Conservation (phyloP, 108 stramenopile genomes). For the Schizochytrium sp. region DNA sequence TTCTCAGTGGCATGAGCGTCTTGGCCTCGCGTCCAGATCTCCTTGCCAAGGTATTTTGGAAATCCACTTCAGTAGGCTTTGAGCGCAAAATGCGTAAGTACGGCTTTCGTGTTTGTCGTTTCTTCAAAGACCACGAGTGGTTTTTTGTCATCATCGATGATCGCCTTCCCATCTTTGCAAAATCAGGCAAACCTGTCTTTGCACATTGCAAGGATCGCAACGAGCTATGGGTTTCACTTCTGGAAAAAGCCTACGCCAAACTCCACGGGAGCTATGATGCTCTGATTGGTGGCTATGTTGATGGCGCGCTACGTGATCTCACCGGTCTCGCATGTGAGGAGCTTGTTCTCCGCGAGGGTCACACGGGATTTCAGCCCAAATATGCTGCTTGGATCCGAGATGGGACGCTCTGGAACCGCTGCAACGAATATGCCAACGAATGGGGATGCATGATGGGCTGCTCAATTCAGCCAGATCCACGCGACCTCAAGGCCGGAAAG, state of each 20-base stretch:
- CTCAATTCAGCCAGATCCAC: constrained; percentile 15
- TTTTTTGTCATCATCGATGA: constrained; percentile 31
- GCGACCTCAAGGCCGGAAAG: neutral
- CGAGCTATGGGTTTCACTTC: constrained; percentile 40
- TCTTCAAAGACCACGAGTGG: constrained; percentile 37
- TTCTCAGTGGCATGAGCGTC: constrained; percentile 6
- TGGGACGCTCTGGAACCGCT: neutral
- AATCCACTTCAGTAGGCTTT: neutral
- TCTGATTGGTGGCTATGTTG: constrained; percentile 23
- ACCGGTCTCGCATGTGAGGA: constrained; percentile 26
- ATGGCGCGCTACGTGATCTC: constrained; percentile 34
- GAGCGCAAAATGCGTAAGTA: constrained; percentile 29
- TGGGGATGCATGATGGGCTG: constrained; percentile 27
- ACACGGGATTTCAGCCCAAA: neutral
- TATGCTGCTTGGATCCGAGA: neutral
- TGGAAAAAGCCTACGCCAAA: constrained; percentile 45
- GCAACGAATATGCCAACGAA: neutral
- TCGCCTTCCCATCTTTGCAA: constrained; percentile 18
- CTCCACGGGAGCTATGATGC: constrained; percentile 23
- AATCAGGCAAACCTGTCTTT: neutral
- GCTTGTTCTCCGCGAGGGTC: neutral
- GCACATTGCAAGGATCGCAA: neutral
- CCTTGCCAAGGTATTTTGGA: constrained; percentile 9
- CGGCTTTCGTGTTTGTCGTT: constrained; percentile 26
- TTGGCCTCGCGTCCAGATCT: neutral